Percentiles rank a stretch among this genome's conserved stretches.
phyloP scores from a whole-genome alignment of 2,329 filamentous ascomycete species.

The Leptoxyphium fumago region DNA sequence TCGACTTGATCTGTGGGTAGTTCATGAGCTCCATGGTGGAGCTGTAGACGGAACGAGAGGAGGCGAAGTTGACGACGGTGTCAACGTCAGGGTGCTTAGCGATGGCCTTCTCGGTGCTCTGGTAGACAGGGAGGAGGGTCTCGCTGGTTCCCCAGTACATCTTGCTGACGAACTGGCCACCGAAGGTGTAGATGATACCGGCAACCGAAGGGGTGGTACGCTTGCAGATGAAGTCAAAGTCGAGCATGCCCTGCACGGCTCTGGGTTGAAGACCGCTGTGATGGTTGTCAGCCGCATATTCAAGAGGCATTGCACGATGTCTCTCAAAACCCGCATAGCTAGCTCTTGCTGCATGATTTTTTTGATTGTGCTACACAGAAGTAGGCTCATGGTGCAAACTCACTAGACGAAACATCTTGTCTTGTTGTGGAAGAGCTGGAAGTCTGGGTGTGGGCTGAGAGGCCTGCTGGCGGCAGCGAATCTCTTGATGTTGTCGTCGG shows the following conservation, averaged over 20 bases:
- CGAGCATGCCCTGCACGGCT: slow-evolving; percentile 52
- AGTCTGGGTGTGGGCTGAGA: slow-evolving; percentile 71
- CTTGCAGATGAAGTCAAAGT: slow-evolving; percentile 99
- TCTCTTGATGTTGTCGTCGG: slow-evolving; percentile 97
- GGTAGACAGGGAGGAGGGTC: slow-evolving; percentile 96
- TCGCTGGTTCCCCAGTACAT: slow-evolving; percentile 99
- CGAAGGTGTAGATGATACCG: slow-evolving; percentile 99
- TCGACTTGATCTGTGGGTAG: slow-evolving; percentile 90
- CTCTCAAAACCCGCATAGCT: background rate
- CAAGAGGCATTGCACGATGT: background rate
- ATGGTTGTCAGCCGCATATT: slow-evolving; percentile 16
- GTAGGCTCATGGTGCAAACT: slow-evolving; percentile 24
- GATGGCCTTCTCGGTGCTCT: slow-evolving; percentile 81
- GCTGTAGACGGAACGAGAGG: slow-evolving; percentile 94
- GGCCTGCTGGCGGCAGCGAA: slow-evolving; percentile 88
- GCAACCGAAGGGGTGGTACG: slow-evolving; percentile 89
- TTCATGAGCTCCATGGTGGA: slow-evolving; percentile 99
- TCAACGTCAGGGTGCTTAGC: slow-evolving; percentile 95
- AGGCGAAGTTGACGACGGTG: slow-evolving; percentile 98
- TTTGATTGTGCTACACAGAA: background rate
- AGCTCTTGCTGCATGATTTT: too few species aligned
- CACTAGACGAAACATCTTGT: slow-evolving; percentile 98
- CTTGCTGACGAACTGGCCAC: slow-evolving; percentile 99
- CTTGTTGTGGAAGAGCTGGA: slow-evolving; percentile 97
- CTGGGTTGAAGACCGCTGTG: slow-evolving; percentile 80